A percentile compares a stretch with the other conserved stretches of the same genome.
phyloP scores from a whole-genome alignment of 495 filamentous ascomycete genomes.

The Aspergillus ostianus region DNA sequence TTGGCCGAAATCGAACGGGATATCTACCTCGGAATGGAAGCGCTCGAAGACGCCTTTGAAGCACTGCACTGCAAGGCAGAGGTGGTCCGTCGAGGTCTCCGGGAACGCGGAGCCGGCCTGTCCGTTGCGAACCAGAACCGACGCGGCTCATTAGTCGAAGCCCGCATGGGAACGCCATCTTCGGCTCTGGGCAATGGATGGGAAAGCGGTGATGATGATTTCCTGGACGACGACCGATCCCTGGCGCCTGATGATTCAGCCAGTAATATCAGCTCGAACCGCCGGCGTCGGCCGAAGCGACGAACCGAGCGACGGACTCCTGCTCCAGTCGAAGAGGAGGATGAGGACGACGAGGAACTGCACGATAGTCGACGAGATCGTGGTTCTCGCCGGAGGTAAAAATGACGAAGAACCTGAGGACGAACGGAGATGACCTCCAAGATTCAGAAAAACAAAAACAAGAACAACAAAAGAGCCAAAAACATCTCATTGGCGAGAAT shows the following conservation, averaged over 20 bases:
- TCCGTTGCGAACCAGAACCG: conserved; percentile 74
- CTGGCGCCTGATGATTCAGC: conserved; percentile 72
- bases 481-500: neutral
- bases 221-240: conserved; percentile 59
- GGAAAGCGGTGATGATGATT: conserved; percentile 59
- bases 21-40: conserved; percentile 91
- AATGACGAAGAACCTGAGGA: conserved; percentile 23
- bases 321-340: conserved; percentile 82
- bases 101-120: conserved; percentile 76
- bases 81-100: conserved; percentile 70
- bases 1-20: conserved; percentile 90
- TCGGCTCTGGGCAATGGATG: conserved; percentile 34
- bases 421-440: neutral
- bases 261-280: conserved; percentile 80
- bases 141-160: conserved; percentile 52
- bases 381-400: conserved; percentile 21
- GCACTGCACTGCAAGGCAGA: conserved; percentile 84
- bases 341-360: conserved; percentile 50
- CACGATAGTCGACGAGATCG: conserved; percentile 32
- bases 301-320: conserved; percentile 76
- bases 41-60: conserved; percentile 93
- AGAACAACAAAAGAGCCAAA: neutral
- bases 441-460: neutral
- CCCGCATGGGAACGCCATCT: conserved; percentile 57
- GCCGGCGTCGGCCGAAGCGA: conserved; percentile 65